A percentile compares a stretch with the other conserved stretches of the same genome.
These are phyloP conservation scores for Clarireedia homoeocarpa DNA, from an alignment of 2,329 filamentous ascomycete species.

Conservation along the genomic window DNA sequence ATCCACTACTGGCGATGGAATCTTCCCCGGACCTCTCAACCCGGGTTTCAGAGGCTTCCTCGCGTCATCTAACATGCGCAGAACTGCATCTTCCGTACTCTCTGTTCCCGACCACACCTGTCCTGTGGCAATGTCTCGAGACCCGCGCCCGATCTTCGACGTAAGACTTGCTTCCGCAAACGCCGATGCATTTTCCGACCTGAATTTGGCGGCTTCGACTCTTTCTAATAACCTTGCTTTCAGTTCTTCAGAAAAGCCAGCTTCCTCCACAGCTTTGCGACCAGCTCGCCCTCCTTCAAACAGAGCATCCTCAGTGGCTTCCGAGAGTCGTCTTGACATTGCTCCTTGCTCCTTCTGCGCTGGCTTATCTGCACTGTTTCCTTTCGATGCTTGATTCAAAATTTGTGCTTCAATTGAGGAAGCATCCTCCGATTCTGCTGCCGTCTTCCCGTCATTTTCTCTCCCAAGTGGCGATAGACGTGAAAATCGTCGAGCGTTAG, in stretches of 20 bases:
- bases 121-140: constrained; percentile 58
- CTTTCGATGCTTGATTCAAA: not conserved
- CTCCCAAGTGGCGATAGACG: constrained; percentile 20
- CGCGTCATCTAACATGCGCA: constrained; percentile 80
- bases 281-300: constrained; percentile 51
- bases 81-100: constrained; percentile 61
- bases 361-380: not conserved
- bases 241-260: constrained; percentile 56
- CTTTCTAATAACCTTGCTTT: constrained; percentile 50
- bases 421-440: constrained; percentile 6
- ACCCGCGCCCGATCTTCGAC: constrained; percentile 57
- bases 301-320: constrained; percentile 57
- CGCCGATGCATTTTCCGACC: constrained; percentile 39
- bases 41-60: constrained; percentile 57
- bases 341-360: constrained; percentile 22
- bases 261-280: constrained; percentile 51
- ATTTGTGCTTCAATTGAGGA: constrained; percentile 14
- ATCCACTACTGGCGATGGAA: constrained; percentile 41
- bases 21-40: constrained; percentile 38
- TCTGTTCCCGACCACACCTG: constrained; percentile 76
- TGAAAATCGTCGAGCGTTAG: constrained; percentile 15
- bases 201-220: constrained; percentile 47
- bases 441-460: constrained; percentile 11
- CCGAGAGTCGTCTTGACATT: constrained; percentile 49
- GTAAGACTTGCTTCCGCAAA: constrained; percentile 43